Conservation (phyloP, 352 stramenopile genomes). For the Phytophthora citrophthora region DNA sequence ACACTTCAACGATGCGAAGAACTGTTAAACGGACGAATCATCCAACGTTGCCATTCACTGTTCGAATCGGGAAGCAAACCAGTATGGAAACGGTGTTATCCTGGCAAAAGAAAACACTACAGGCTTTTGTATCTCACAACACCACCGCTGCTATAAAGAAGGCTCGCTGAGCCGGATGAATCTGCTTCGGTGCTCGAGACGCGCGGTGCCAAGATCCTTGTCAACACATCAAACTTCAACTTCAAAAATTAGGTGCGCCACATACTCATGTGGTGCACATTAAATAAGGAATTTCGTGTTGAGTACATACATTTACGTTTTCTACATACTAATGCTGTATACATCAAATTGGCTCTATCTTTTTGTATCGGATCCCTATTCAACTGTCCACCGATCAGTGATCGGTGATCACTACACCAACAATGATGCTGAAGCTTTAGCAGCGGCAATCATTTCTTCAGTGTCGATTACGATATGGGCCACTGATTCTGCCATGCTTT, state of each 20-base stretch:
- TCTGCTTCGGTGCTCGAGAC: conserved; percentile 14
- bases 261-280: background rate
- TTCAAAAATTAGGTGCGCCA: conserved; percentile 33
- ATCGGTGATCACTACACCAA: no score
- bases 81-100: background rate
- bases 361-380: conserved; percentile 5
- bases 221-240: conserved; percentile 20
- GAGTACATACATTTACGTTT: background rate
- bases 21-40: conserved; percentile 18
- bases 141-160: conserved; percentile 7
- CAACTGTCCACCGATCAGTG: background rate
- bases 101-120: background rate
- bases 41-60: background rate
- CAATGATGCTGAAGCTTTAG: background rate
- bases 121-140: no score
- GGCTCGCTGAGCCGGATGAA: background rate
- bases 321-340: background rate
- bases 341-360: background rate
- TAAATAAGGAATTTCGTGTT: background rate
- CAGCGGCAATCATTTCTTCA: conserved; percentile 24
- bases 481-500: background rate
- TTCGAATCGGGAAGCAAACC: conserved; percentile 7
- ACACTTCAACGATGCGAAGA: conserved; percentile 27
- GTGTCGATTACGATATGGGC: conserved; percentile 8
- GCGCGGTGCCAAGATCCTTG: conserved; percentile 54